Evolutionary conservation across 495 filamentous ascomycete genomes (phyloP), one percentile per base, ranked within the genome.

Genomic region (Tetracladium marchalianum): DNA sequence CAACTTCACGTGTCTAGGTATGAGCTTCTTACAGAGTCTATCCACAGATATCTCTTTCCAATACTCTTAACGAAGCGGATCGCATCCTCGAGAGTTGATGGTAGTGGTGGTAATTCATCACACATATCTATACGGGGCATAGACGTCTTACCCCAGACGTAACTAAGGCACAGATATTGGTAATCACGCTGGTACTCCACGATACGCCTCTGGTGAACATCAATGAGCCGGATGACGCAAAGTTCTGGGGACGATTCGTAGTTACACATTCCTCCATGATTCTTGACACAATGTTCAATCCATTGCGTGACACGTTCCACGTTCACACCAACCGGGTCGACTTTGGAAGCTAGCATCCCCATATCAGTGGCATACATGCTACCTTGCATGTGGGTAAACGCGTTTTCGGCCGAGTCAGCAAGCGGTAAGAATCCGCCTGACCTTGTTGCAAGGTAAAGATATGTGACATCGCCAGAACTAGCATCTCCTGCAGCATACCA

Each of bases 31-130:
- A n/a, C 35, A 16, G 51, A 47, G 43, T 57, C 54, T 33, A 57
- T 33, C 54, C 54, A 57, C 15, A 49, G 11, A 31, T 57, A 57
- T 35, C 47, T 37, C 22, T 46, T 47, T 1, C 51, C 46, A 19
- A 57, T 35, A 2, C 17, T 31, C 12, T 37, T 39, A 11, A 41
- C 46, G 16, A 53, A 34, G n/a, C 17, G 15, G 1, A 56, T 32
- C 11, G 53, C 50, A 44, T 56, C 53, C 15, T 44, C 42, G 27
- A 56, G 10, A 24, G 50, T 56, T 19, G 35, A 41, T 13, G 53
- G 53, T 48, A 55, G 50, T 7, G 24, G 32, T 33, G 32, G 19
- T n/a, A 46, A 2, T 7, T 18, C 40, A 39, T 47, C 16, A 24
- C 52, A 48, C 31, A 46, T 38, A 36, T 36, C 19, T 19, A 48